phyloP scores from a whole-genome alignment of 2,329 filamentous ascomycete genomes.

The Venturia carpophila region DNA sequence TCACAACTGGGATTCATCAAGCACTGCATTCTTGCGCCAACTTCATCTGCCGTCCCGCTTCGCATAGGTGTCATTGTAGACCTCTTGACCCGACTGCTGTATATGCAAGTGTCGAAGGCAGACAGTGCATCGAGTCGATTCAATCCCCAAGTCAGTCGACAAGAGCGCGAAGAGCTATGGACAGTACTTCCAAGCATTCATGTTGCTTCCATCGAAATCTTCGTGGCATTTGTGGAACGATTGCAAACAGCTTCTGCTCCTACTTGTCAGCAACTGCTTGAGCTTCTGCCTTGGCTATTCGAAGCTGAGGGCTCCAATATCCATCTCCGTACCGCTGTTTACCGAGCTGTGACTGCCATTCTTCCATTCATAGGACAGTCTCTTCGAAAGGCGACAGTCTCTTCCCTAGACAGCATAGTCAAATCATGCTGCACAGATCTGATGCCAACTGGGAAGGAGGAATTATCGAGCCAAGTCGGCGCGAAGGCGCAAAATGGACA shows the following conservation, averaged over 20 bases:
- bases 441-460: slow-evolving; percentile 39
- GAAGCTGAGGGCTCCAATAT: slow-evolving; percentile 43
- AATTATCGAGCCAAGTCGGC: slow-evolving; percentile 33
- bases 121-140: slow-evolving; percentile 48
- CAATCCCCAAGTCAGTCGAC: slow-evolving; percentile 65
- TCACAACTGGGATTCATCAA: slow-evolving; percentile 59
- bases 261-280: slow-evolving; percentile 56
- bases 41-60: slow-evolving; percentile 56
- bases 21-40: slow-evolving; percentile 55
- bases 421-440: slow-evolving; percentile 68
- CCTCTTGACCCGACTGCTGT: slow-evolving; percentile 60
- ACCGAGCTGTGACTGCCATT: slow-evolving; percentile 50
- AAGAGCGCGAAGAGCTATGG: slow-evolving; percentile 77
- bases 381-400: slow-evolving; percentile 57
- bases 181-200: slow-evolving; percentile 66
- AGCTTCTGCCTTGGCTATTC: slow-evolving; percentile 67
- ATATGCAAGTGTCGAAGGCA: slow-evolving; percentile 47
- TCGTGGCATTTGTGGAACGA: slow-evolving; percentile 50
- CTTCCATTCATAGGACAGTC: slow-evolving; percentile 57
- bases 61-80: slow-evolving; percentile 63
- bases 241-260: slow-evolving; percentile 52
- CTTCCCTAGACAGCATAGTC: slow-evolving; percentile 54
- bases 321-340: slow-evolving; percentile 53
- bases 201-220: slow-evolving; percentile 56
- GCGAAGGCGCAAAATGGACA: slow-evolving; percentile 28